Percentiles rank a stretch among this genome's conserved stretches.
These are phyloP conservation scores for Ambrosia artemisiifolia DNA, from an alignment of 129 eudicot genomes.

Conservation along the genomic window DNA sequence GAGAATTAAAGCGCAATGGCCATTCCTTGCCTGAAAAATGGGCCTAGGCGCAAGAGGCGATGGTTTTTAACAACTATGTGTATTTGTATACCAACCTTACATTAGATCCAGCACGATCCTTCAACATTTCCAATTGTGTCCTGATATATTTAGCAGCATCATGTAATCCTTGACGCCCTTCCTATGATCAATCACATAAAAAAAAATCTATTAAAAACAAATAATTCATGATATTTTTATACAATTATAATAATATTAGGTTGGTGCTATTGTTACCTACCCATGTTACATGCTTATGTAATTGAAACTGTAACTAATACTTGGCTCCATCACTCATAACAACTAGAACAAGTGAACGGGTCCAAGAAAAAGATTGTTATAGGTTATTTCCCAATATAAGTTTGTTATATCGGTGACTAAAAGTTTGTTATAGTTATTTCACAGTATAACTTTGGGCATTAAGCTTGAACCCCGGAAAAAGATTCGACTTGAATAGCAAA, in stretches of 20 bases:
- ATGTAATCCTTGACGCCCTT: constrained; percentile 75
- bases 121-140: constrained; percentile 57
- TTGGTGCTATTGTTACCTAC: background rate
- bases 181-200: constrained; percentile 44
- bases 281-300: background rate
- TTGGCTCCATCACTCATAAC: constrained; percentile 11
- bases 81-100: constrained; percentile 48
- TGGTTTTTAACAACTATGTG: no score
- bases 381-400: background rate
- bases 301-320: constrained; percentile 9
- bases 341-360: constrained; percentile 6
- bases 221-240: background rate
- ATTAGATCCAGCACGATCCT: constrained; percentile 66
- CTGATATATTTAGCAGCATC: constrained; percentile 83
- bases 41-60: no score
- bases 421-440: background rate
- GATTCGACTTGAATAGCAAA: background rate
- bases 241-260: background rate
- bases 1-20: no score
- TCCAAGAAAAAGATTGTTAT: background rate
- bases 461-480: constrained; percentile 4
- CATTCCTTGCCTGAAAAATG: no score
- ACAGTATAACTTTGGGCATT: background rate
- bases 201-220: constrained; percentile 9
- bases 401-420: no score